phyloP scores from a whole-genome alignment of 257 asterid genomes.

The Salvia miltiorrhiza region DNA sequence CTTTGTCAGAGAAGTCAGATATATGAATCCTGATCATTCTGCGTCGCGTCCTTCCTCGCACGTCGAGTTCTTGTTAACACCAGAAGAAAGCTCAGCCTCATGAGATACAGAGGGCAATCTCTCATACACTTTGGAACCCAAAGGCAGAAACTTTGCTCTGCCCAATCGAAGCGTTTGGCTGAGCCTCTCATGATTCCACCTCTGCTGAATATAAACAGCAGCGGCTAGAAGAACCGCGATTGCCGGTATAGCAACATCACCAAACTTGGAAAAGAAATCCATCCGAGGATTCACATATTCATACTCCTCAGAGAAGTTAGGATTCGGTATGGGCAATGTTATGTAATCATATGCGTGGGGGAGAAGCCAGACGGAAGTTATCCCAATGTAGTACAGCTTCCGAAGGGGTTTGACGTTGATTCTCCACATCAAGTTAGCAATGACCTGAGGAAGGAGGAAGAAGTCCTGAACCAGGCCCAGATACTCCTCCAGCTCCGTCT shows the following conservation, averaged over 20 bases:
- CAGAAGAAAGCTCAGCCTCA: slow-evolving; percentile 78
- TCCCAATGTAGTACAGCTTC: slow-evolving; percentile 55
- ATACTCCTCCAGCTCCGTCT: slow-evolving; percentile 69
- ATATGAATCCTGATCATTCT: slow-evolving; percentile 31
- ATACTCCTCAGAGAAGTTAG: slow-evolving; percentile 70
- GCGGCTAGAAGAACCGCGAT: slow-evolving; percentile 53
- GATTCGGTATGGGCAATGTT: slow-evolving; percentile 59
- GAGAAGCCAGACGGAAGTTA: slow-evolving; percentile 61
- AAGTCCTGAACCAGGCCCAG: slow-evolving; percentile 79
- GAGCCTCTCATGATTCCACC: slow-evolving; percentile 60
- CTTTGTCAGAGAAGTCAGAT: background rate
- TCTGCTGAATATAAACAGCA: slow-evolving; percentile 61
- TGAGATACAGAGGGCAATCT: slow-evolving; percentile 56
- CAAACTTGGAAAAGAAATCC: slow-evolving; percentile 63
- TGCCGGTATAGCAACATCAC: slow-evolving; percentile 61
- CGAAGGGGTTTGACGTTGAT: slow-evolving; percentile 54
- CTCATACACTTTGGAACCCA: slow-evolving; percentile 64
- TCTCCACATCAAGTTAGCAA: slow-evolving; percentile 64
- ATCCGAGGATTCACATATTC: slow-evolving; percentile 69
- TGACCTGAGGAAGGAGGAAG: slow-evolving; percentile 80
- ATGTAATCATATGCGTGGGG: slow-evolving; percentile 69
- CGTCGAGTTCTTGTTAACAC: slow-evolving; percentile 22
- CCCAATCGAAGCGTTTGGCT: slow-evolving; percentile 34
- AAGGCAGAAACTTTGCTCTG: slow-evolving; percentile 42
- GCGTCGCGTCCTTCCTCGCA: slow-evolving; percentile 29